Evolutionary conservation across 1,139 yeast species (phyloP), one percentile per base, ranked within the genome.

Genomic region (Yamadazyma dendronema): DNA sequence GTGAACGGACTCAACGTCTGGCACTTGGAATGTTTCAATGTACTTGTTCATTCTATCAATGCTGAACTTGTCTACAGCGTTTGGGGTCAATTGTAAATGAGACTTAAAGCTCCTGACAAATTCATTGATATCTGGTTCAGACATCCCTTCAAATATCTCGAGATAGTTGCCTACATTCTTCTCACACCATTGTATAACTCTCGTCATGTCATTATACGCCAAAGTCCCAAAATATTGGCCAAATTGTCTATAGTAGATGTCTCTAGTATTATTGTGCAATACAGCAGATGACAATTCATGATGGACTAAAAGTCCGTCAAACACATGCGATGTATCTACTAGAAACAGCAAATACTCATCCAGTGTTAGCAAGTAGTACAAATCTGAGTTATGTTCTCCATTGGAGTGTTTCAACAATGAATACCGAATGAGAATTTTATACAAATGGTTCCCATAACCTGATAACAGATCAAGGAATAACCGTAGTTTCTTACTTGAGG

Each of bases 141-240:
- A 42, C 32, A 56, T 36, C 17, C 43, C 43, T 22, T 51, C 49
- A 15, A 56, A 39, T 4, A 54, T 37, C 12, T 41, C 40, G 2
- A 37, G 28, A 27, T 56, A 36, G 10, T 31, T 38, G 10, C 34
- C 21, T 2, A 49, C 42, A 29, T 46, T 38, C 9, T 27, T 31
- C 4, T 39, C 19, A 13, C 46, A 35, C 55, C 57, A 53, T 10
- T 36, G 19, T 2, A 35, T 36, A 4, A 46, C 35, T 3, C 30
- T 27, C 3, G 30, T 33, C 3, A 37, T 35, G 10, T 50, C 38
- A 6, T 16, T 17, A n/a, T 43, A 16, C 2, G 36, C 25, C 4
- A 51, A 21, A 10, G 47, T 36, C 0, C 54, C 41, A 32, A 56
- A 41, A 39, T 54, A 55, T 36, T 55, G 62, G 3, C 53, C 46